Base-by-base conservation (phyloP, 257 asterid species). In the Solanum piurae region DNA sequence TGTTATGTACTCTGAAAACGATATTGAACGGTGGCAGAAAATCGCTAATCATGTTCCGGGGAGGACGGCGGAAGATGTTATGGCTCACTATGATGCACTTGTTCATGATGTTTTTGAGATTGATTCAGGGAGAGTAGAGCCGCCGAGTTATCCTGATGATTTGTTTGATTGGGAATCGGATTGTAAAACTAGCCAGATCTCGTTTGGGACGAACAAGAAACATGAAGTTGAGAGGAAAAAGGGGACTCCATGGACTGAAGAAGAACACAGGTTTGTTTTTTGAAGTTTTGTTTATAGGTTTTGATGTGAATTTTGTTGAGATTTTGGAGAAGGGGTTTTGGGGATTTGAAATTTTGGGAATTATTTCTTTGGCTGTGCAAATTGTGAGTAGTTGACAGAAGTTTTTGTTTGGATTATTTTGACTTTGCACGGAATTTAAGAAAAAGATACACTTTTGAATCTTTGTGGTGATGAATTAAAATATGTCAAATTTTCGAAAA, bases 191-290 rank as follows among this genome's bases (percentile, higher is more conserved):
- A 74, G 89, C 55, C 96, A 92, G 92, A 95, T 95, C 88, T 94
- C 98, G 7, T 94, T 95, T 82, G 98, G 96, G 27, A 66, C 88
- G 16, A 92, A 91, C 34, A 42, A 89, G 16, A 93, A 94, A 27
- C 89, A 89, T 4, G 97, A 93, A 1, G 92, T 62, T 31, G 96
- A 94, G 49, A 92, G 98, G 88, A 93, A 91, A 72, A 93, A 93
- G n/a, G 98, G 98, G 20, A 94, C 95, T 9, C 98, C 98, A 21
- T 94, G 98, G 98, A 92, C 98, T 0, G 97, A 94, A 87, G 97
- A 94, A 42, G 98, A 95, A 76, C 98, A 95, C 93, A 93, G 94
- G 98, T 94, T 44, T 12, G 25, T 37, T 29, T 34, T 52, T 52
- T 20, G 10, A 16, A 27, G 27, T 27, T 94, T 33, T 12, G 34